Percentiles rank a stretch among this genome's conserved stretches.
Conservation (phyloP, 805 yeast genomes). For the Torulaspora quercuum region DNA sequence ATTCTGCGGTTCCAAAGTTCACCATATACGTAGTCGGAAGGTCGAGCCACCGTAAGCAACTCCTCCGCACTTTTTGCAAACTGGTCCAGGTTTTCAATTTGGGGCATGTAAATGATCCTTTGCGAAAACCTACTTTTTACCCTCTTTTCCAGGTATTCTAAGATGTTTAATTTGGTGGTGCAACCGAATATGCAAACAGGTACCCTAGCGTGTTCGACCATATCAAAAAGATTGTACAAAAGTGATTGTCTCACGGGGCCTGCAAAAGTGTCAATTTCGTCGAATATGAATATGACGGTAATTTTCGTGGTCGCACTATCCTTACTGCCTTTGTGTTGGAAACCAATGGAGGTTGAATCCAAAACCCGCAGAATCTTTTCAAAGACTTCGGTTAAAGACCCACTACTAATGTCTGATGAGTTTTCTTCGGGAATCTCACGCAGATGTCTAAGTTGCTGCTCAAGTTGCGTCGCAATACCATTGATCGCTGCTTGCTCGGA, state of each 20-base stretch:
- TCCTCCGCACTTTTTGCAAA: conserved; percentile 49
- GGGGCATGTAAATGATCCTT: conserved; percentile 58
- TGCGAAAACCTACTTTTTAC: conserved; percentile 89
- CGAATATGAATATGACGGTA: conserved; percentile 74
- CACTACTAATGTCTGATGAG: conserved; percentile 44
- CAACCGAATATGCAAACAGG: conserved; percentile 83
- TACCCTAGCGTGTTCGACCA: conserved; percentile 64
- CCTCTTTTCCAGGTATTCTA: conserved; percentile 84
- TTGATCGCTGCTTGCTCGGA: conserved; percentile 73
- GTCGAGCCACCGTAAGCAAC: conserved; percentile 32
- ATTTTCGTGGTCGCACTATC: conserved; percentile 37
- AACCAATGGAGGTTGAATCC: conserved; percentile 36
- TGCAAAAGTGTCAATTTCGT: conserved; percentile 81
- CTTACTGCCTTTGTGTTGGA: conserved; percentile 14
- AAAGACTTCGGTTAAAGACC: conserved; percentile 59
- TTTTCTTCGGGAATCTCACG: conserved; percentile 24
- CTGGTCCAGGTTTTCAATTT: conserved; percentile 45
- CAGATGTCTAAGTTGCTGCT: conserved; percentile 40
- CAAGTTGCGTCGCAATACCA: conserved; percentile 82
- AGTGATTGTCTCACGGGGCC: conserved; percentile 72
- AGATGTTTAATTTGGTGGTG: conserved; percentile 67
- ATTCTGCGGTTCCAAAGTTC: conserved; percentile 46
- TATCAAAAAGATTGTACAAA: conserved; percentile 81
- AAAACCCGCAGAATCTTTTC: conserved; percentile 52
- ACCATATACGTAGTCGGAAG: conserved; percentile 14